Evolutionary conservation across 2,329 filamentous ascomycete species (phyloP), one percentile per base, ranked within the genome.

Genomic region (Amauroascus verrucosus): DNA sequence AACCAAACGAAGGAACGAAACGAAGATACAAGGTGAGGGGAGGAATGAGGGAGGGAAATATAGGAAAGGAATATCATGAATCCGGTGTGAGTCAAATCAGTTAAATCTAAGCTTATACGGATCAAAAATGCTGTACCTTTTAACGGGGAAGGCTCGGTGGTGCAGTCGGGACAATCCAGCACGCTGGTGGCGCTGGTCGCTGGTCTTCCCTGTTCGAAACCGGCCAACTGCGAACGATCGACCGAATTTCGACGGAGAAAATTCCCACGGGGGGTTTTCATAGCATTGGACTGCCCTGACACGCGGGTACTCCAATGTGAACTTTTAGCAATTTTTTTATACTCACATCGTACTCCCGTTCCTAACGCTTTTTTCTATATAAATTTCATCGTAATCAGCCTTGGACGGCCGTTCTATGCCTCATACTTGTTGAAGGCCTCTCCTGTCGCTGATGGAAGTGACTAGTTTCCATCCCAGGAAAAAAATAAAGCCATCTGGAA

Each of bases 271-370:
- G 28, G 51, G 44, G 35, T 54, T 54, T 54, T 54, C 52, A 54
- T 54, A 54, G 52, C 52, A 48, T 45, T 54, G 52, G 35, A 49
- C 44, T 48, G 52, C 52, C 44, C 52, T 49, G 45, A 44, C 32
- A 54, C 45, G 37, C 43, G 51, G 51, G 51, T 33, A 48, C 35
- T 54, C 24, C 35, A 49, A 47, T 48, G 52, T 54, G 52, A 54
- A 54, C 44, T 54, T 54, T 54, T 54, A 41, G 44, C 46, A 33
- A 37, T 46, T 47, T 26, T 53, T 44, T 47, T 40, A 30, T 48
- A 7, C 6, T 30, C 16, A 28, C 24, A 26, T 28, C 16, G 2
- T 30, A 2, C 20, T 30, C n/a, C 30, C 2, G 20, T 18, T 46
- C 6, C 28, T 46, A 13, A 14, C 8, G 40, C 33, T 18, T 53